Conservation (phyloP, 140 eudicot genomes). For the Oenanthe javanica region DNA sequence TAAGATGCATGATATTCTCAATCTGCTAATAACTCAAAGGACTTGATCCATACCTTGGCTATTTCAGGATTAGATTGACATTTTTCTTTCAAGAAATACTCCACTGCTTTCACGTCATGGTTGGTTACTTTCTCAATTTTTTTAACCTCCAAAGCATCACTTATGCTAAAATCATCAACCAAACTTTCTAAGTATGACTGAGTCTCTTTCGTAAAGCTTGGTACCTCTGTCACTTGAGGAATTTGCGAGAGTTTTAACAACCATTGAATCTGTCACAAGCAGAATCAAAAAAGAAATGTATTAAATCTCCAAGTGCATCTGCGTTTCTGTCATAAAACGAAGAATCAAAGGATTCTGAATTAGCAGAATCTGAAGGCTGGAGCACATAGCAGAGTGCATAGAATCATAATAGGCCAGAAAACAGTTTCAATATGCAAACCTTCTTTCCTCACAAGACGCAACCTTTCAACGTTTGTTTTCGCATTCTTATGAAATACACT, state of each 20-base stretch:
- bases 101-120: slow-evolving; percentile 98
- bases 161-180: slow-evolving; percentile 51
- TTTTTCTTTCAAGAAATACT: slow-evolving; percentile 81
- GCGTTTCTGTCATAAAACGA: not conserved
- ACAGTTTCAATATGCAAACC: not conserved
- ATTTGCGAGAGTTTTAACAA: slow-evolving; percentile 76
- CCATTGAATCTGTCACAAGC: slow-evolving; percentile 57
- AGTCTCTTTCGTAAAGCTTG: slow-evolving; percentile 72
- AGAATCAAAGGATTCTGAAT: not conserved
- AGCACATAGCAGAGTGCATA: not conserved
- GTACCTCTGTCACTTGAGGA: slow-evolving; percentile 76
- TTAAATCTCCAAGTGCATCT: not conserved
- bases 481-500: not conserved
- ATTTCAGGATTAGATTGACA: slow-evolving; percentile 83
- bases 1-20: not conserved
- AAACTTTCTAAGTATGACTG: slow-evolving; percentile 41
- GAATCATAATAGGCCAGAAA: not conserved
- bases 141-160: slow-evolving; percentile 84
- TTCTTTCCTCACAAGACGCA: not conserved
- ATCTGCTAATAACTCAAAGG: not conserved
- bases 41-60: slow-evolving; percentile 41
- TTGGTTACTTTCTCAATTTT: slow-evolving; percentile 83
- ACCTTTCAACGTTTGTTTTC: not conserved
- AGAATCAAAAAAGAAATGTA: not conserved
- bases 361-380: too few species aligned